phyloP scores from a whole-genome alignment of 495 filamentous ascomycete species.

The Annulohypoxylon maeteangense region DNA sequence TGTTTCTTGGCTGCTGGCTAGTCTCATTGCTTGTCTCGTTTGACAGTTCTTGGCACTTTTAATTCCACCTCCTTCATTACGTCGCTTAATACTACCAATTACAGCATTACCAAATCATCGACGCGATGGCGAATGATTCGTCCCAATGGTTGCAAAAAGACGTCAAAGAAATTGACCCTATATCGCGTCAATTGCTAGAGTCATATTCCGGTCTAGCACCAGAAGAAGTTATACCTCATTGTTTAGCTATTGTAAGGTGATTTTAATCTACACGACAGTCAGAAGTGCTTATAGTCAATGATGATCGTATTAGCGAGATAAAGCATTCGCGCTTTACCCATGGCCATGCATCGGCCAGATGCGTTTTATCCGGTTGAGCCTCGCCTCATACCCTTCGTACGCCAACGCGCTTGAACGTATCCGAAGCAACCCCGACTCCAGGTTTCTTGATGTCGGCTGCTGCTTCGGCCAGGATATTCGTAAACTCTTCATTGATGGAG shows the following conservation, averaged over 20 bases:
- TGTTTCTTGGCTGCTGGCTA: background rate
- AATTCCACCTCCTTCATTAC: background rate
- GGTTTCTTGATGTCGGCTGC: constrained; percentile 10
- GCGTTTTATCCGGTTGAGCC: constrained; percentile 10
- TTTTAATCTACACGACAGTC: background rate
- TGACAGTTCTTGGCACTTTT: background rate
- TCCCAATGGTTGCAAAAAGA: constrained; percentile 8
- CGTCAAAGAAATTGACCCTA: constrained; percentile 6
- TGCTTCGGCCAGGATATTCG: constrained; percentile 14
- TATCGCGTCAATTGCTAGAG: constrained; percentile 2
- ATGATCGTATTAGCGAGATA: constrained; percentile 6
- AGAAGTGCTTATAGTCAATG: constrained; percentile 1
- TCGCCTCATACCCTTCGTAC: constrained; percentile 11
- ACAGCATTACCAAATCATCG: background rate
- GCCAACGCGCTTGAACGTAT: background rate
- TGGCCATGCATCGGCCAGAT: constrained; percentile 15
- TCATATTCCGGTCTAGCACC: constrained; percentile 1
- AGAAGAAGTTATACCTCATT: constrained; percentile 10
- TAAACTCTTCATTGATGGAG: constrained; percentile 7
- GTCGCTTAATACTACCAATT: background rate
- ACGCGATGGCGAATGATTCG: background rate
- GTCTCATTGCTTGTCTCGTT: background rate
- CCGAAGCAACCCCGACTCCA: background rate
- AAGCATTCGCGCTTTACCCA: constrained; percentile 13
- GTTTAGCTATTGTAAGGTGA: constrained; percentile 13